Evolutionary conservation across 2,329 filamentous ascomycete genomes (phyloP), one percentile per base, ranked within the genome.

Genomic region (Ophiostoma quercus): DNA sequence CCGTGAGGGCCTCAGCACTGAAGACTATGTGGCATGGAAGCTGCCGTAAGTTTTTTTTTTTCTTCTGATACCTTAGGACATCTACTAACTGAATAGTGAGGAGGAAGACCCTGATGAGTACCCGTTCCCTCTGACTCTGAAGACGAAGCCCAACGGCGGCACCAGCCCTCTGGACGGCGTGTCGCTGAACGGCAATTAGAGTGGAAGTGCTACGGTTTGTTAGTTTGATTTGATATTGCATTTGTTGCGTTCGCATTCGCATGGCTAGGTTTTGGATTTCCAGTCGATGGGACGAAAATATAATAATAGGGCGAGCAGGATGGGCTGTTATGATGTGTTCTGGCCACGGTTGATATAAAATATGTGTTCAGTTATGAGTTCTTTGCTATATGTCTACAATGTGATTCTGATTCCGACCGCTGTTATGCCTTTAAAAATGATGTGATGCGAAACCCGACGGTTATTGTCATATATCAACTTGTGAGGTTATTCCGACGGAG

Each of bases 11-110:
- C 82, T 99, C 75, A 95, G 86, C 81, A 98, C 95, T 0, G 95
- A 99, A 80, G 95, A 99, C 78, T 98, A 99, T 79, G 92, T 98
- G 76, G 91, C 94, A 41, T 99, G 95, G 95, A 97, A 96, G 82
- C 83, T 98, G 71, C 95, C 94, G 91, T 98, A 86, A 90, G 94
- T 93, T 70, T 37, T 22, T 39, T 43, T 39, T 16, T 9, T 25
- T 4, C 37, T 9, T 67, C 11, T 11, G 25, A 29, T 2, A 29
- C 25, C 25, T 29, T 29, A 29, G 25, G 2, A 29, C 29, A 72
- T 11, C 14, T 39, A 29, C 79, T 81, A 75, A 82, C 76, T 63
- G 68, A 25, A 22, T 51, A n/a, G 92, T 80, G 92, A 95, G 79
- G 94, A 97, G 79, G 95, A 98, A 82, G 95, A 98, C 75, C 88